Conservation (phyloP, 768 basidiomycete species). For the Tremella yokohamensis region DNA sequence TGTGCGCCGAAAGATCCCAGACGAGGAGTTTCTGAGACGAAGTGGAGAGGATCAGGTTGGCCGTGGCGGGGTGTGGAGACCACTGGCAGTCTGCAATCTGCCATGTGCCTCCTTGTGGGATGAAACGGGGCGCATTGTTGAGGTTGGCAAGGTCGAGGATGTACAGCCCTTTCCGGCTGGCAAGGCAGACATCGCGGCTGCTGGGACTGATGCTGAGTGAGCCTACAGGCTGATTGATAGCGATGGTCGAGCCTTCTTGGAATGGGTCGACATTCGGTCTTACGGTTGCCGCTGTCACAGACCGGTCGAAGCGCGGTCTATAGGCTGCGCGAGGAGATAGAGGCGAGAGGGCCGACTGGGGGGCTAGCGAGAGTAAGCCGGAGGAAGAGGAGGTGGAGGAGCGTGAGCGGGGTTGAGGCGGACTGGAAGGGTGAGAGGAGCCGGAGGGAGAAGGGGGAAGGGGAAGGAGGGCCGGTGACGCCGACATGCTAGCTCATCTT, state of each 20-base stretch:
- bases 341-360: conserved; percentile 15
- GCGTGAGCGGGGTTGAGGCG: conserved; percentile 16
- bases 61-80: conserved; percentile 48
- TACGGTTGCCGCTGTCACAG: conserved; percentile 18
- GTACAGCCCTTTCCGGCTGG: conserved; percentile 79
- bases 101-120: conserved; percentile 96
- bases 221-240: conserved; percentile 51
- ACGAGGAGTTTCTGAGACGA: conserved; percentile 60
- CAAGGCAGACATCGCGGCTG: conserved; percentile 82
- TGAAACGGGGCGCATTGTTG: conserved; percentile 79
- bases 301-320: conserved; percentile 29
- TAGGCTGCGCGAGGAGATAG: conserved; percentile 23
- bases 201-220: conserved; percentile 66
- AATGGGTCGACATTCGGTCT: conserved; percentile 15
- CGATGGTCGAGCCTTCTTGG: conserved; percentile 41
- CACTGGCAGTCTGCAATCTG: conserved; percentile 62
- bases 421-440: conserved; percentile 7
- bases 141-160: conserved; percentile 91
- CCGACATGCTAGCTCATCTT: conserved; percentile 15
- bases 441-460: conserved; percentile 15
- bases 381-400: conserved; percentile 18
- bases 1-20: conserved; percentile 79
- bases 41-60: conserved; percentile 49
- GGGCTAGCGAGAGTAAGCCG: conserved; percentile 14
- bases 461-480: conserved; percentile 1